Evolutionary conservation across 108 stramenopile genomes (phyloP).

Genomic region (Aureococcus anophagefferens): DNA sequence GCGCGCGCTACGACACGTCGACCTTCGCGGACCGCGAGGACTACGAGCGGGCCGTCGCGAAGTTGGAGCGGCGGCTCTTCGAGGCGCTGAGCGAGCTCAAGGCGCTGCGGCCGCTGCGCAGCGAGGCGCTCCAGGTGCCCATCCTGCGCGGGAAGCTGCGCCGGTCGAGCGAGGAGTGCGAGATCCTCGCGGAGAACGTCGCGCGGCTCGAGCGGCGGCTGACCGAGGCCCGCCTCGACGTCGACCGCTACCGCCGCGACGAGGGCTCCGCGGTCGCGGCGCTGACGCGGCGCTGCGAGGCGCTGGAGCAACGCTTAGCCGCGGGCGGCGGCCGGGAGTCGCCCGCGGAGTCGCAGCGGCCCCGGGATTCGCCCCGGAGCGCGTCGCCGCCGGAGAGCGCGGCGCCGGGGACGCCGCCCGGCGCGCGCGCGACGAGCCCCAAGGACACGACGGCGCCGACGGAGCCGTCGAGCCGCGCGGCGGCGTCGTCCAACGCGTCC

Average conservation of each 20-base stretch:
- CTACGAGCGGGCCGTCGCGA: not conserved
- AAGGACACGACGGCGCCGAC: too few species aligned
- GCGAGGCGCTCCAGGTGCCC: not conserved
- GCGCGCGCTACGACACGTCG: not conserved
- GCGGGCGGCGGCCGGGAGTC: not conserved
- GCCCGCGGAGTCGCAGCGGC: too few species aligned
- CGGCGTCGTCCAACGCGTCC: too few species aligned
- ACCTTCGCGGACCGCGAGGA: not conserved
- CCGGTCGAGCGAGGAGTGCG: not conserved
- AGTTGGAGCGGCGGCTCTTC: not conserved
- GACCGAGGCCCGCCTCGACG: not conserved
- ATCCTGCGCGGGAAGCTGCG: not conserved
- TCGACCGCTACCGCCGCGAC: not conserved
- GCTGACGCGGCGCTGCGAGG: not conserved
- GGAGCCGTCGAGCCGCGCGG: too few species aligned
- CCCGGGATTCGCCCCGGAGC: too few species aligned
- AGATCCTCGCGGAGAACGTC: too few species aligned
- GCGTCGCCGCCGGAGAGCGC: too few species aligned
- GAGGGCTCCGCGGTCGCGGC: not conserved
- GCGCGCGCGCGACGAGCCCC: too few species aligned
- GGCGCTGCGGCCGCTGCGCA: not conserved
- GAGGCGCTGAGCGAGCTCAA: not conserved
- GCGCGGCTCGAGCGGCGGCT: not conserved
- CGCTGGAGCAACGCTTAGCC: not conserved
- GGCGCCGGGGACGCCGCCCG: too few species aligned